phyloP scores from a whole-genome alignment of 306 rosid species.

The Parietaria judaica region DNA sequence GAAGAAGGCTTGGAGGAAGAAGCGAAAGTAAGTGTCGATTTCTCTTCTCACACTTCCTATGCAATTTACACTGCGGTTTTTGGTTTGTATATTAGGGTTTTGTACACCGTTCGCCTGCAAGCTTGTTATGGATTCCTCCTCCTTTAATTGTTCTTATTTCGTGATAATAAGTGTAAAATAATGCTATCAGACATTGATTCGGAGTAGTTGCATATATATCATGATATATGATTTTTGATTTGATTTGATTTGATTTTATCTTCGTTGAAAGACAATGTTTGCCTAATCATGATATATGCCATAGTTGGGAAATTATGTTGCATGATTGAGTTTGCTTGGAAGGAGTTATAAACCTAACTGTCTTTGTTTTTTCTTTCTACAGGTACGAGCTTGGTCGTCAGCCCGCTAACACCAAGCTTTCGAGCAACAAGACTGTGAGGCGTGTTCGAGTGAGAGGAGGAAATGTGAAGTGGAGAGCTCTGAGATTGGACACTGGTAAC shows the following conservation, averaged over 20 bases:
- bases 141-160: too few species aligned
- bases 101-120: too few species aligned
- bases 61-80: not conserved
- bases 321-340: too few species aligned
- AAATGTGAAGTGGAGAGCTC: slow-evolving; percentile 42
- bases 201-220: too few species aligned
- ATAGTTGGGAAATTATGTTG: not conserved
- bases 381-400: slow-evolving; percentile 47
- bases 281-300: too few species aligned
- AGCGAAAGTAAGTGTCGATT: slow-evolving; percentile 26
- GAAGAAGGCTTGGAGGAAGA: slow-evolving; percentile 48
- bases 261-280: too few species aligned
- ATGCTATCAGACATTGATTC: too few species aligned
- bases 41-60: not conserved
- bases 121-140: not conserved
- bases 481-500: slow-evolving; percentile 42
- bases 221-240: too few species aligned
- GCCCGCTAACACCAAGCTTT: slow-evolving; percentile 36
- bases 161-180: too few species aligned
- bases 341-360: too few species aligned
- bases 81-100: not conserved
- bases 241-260: too few species aligned
- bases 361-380: too few species aligned
- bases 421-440: slow-evolving; percentile 43
- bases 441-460: slow-evolving; percentile 36